Evolutionary conservation across 495 filamentous ascomycete species (phyloP).

Genomic region (Penicillium parvum): DNA sequence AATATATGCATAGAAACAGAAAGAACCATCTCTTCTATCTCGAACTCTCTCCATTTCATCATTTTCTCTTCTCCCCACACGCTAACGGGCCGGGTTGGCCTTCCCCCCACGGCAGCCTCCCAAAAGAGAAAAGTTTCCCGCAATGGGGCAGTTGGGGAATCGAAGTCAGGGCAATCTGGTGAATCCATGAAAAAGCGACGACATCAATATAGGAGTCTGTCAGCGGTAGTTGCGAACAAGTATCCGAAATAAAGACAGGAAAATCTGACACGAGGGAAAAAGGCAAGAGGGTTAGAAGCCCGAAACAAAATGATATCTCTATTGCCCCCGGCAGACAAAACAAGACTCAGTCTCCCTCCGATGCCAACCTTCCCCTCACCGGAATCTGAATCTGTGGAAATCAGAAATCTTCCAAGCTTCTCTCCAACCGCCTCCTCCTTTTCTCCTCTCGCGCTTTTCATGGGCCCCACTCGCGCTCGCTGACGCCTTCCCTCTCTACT

Average conservation of each 20-base stretch:
- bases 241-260: not conserved
- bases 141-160: too few relatives aligned
- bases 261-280: not conserved
- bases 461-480: too few relatives aligned
- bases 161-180: too few relatives aligned
- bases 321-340: slow-evolving; percentile 3
- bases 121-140: slow-evolving; percentile 19
- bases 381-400: too few relatives aligned
- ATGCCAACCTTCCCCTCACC: slow-evolving; percentile 5
- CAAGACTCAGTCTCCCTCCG: too few relatives aligned
- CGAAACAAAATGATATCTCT: slow-evolving; percentile 7
- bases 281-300: not conserved
- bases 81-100: not conserved
- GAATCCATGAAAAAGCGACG: not conserved
- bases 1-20: slow-evolving; percentile 12
- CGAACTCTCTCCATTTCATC: not conserved
- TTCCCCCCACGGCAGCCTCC: slow-evolving; percentile 3
- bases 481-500: not conserved
- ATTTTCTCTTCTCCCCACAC: not conserved
- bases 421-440: not conserved
- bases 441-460: not conserved
- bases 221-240: not conserved
- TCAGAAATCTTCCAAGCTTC: not conserved
- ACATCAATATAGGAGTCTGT: not conserved
- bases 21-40: slow-evolving; percentile 7